Evolutionary conservation across 2,329 filamentous ascomycete genomes (phyloP).

Genomic region (Nothophaeocryptopus gaeumannii): DNA sequence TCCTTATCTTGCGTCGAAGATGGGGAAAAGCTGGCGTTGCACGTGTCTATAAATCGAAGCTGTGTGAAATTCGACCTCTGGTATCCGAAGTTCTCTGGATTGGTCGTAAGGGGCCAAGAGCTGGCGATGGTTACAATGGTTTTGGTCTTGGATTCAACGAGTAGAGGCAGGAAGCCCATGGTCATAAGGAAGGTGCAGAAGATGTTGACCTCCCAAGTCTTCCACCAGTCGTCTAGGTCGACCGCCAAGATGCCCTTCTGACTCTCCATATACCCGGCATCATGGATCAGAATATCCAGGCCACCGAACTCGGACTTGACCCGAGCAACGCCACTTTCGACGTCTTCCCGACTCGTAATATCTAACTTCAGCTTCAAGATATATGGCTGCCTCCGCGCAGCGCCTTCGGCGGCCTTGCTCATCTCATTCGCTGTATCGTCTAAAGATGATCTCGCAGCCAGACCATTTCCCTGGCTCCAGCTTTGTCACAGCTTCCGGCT

Average conservation of each 20-base stretch:
- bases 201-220: slow-evolving; percentile 44
- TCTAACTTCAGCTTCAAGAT: slow-evolving; percentile 46
- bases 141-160: slow-evolving; percentile 30
- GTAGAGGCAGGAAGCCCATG: slow-evolving; percentile 45
- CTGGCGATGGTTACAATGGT: slow-evolving; percentile 45
- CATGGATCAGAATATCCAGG: slow-evolving; percentile 38
- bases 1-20: slow-evolving; percentile 3
- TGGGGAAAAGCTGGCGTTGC: slow-evolving; percentile 42
- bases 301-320: slow-evolving; percentile 5
- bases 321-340: slow-evolving; percentile 35
- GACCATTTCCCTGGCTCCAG: slow-evolving; percentile 52
- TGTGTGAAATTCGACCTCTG: slow-evolving; percentile 48
- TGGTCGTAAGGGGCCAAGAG: slow-evolving; percentile 36
- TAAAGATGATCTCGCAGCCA: slow-evolving; percentile 53
- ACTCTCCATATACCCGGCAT: slow-evolving; percentile 31
- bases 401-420: slow-evolving; percentile 35
- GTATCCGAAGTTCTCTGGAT: slow-evolving; percentile 40
- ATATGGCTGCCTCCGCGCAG: slow-evolving; percentile 33
- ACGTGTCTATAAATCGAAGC: slow-evolving; percentile 47
- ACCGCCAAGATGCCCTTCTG: slow-evolving; percentile 22
- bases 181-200: slow-evolving; percentile 39
- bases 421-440: slow-evolving; percentile 38
- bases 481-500: slow-evolving; percentile 55
- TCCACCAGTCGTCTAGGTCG: slow-evolving; percentile 46
- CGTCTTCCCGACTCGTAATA: slow-evolving; percentile 39